These are phyloP conservation scores for Nadsonia fulvescens DNA, from an alignment of 805 yeast species.

Conservation along the genomic window DNA sequence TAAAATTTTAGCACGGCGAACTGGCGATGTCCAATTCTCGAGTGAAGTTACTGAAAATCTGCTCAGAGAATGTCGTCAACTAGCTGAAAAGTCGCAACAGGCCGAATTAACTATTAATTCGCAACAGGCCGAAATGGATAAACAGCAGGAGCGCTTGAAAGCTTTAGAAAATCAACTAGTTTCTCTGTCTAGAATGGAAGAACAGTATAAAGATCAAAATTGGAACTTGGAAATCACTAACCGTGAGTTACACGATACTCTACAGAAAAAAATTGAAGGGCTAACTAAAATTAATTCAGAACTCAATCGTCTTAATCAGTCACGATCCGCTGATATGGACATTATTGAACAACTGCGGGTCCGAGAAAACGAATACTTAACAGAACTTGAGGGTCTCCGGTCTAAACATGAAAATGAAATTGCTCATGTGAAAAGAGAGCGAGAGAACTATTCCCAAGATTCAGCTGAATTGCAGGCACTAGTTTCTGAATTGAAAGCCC, in stretches of 20 bases:
- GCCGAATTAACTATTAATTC: conserved; percentile 10
- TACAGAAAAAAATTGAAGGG: conserved; percentile 10
- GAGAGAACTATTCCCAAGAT: conserved; percentile 13
- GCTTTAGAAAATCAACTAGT: conserved; percentile 5
- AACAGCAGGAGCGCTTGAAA: conserved; percentile 5
- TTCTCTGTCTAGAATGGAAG: conserved; percentile 8
- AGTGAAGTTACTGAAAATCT: conserved; percentile 17
- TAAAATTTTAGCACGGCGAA: no score
- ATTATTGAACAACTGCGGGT: conserved; percentile 13
- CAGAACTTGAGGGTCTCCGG: conserved; percentile 10
- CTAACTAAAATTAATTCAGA: conserved; percentile 12
- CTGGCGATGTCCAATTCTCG: conserved; percentile 15
- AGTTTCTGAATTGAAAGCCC: conserved; percentile 11
- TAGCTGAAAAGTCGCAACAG: no score
- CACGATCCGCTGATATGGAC: conserved; percentile 12
- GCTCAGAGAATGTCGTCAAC: conserved; percentile 17
- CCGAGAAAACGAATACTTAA: conserved; percentile 13
- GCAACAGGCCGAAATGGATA: conserved; percentile 8
- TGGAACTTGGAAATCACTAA: conserved; percentile 20
- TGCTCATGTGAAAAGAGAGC: conserved; percentile 8
- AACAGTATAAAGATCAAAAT: conserved; percentile 17
- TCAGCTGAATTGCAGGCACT: conserved; percentile 9
- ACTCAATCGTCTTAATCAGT: conserved; percentile 9
- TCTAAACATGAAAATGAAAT: conserved; percentile 11
- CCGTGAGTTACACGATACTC: conserved; percentile 13